Evolutionary conservation across 352 stramenopile species (phyloP), one percentile per base, ranked within the genome.

Genomic region (Globisporangium recalcitrans): DNA sequence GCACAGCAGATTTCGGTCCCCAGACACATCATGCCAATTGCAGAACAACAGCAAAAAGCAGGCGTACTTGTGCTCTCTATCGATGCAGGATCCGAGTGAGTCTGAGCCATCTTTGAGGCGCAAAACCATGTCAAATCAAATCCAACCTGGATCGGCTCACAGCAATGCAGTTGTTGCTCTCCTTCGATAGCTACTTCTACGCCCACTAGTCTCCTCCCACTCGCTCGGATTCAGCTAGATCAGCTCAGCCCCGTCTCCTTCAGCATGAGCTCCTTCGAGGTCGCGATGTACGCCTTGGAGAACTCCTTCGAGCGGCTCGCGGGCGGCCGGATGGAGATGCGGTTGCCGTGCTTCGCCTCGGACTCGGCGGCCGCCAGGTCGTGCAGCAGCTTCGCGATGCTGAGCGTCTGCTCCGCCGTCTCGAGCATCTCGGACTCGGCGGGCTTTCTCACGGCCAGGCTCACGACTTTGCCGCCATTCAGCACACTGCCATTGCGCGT

Each of bases 371-470:
- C 88, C 26, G 81, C 81, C 24, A 88, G 62, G 22, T 93, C 78
- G 55, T 93, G 79, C 29, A 92, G 70, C 52, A 92, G 56, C 54
- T 90, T 90, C 52, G 81, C 77, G 76, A 92, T 90, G n/a, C 65
- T 71, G 7, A 92, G 71, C 32, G 78, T 91, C 56, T 93, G 79
- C 48, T 90, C 81, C 0, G 81, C 83, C 1, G 69, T 82, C 65
- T 87, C 81, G 24, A 88, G 67, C 44, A 74, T 42, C 58, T 84
- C 71, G 2, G 75, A 58, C 27, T 88, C 73, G 1, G 69, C 19
- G 4, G 48, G 48, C 40, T 59, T 83, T 46, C 67, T 36, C 32
- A 78, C 56, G 13, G 83, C 60, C 40, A 78, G 66, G 24, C 72
- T 59, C 11, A 76, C 66, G 40, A 77, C 62, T 19, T 75, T 66